These are phyloP conservation scores for Gloeophyllum trabeum DNA, from an alignment of 768 basidiomycete species.

Conservation along the genomic window DNA sequence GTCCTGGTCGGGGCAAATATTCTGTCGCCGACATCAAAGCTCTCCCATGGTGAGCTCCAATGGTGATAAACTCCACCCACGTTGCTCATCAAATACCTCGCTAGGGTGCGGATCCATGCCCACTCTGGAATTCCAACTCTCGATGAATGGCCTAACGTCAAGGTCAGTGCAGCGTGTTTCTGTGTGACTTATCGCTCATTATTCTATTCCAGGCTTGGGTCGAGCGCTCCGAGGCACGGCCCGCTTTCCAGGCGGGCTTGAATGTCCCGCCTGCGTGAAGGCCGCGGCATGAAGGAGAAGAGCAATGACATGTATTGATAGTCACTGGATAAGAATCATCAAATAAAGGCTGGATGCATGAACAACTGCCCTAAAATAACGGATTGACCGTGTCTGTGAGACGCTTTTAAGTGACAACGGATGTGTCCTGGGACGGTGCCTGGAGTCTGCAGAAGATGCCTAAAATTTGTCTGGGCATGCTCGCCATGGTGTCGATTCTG, in stretches of 20 bases:
- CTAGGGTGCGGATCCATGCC: constrained; percentile 42
- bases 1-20: constrained; percentile 57
- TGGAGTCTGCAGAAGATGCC: too few species aligned
- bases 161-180: constrained; percentile 21
- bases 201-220: constrained; percentile 24
- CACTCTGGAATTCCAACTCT: constrained; percentile 42
- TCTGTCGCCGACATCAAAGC: constrained; percentile 67
- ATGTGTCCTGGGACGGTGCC: too few species aligned
- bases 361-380: too few species aligned
- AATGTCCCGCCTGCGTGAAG: constrained; percentile 14
- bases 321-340: neutral
- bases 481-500: too few species aligned
- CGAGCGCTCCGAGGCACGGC: constrained; percentile 23
- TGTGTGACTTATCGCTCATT: neutral
- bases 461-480: too few species aligned
- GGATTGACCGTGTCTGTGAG: too few species aligned
- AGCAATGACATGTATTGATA: neutral
- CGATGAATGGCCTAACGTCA: constrained; percentile 53
- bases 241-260: constrained; percentile 20
- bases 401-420: too few species aligned
- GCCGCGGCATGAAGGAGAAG: neutral
- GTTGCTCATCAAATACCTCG: neutral
- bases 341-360: neutral
- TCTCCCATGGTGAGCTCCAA: constrained; percentile 39
- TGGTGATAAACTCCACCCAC: neutral